Percentiles rank a stretch among this genome's conserved stretches.
Conservation (phyloP, 495 filamentous ascomycete species). For the Aspergillus coremiiformis region DNA sequence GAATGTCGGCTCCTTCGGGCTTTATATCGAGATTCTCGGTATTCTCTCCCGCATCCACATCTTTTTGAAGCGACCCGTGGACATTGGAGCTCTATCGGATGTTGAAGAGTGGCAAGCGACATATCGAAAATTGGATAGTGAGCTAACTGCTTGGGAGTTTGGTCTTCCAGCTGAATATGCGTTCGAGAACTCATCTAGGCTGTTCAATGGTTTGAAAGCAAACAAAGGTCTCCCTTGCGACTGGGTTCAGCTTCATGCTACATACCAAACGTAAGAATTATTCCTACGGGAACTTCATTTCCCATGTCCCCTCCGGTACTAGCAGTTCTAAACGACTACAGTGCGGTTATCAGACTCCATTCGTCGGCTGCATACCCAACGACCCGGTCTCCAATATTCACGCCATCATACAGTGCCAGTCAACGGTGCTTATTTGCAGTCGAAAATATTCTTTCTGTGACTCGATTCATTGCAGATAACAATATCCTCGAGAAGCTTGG, state of each 20-base stretch:
- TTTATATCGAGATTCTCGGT: conserved; percentile 79
- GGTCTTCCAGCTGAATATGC: conserved; percentile 73
- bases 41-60: conserved; percentile 79
- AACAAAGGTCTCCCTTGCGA: conserved; percentile 64
- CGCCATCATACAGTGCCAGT: conserved; percentile 71
- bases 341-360: conserved; percentile 79
- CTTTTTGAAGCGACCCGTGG: conserved; percentile 79
- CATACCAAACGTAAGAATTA: conserved; percentile 55
- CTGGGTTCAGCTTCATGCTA: conserved; percentile 86
- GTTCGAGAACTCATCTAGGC: conserved; percentile 58
- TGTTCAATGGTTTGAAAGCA: conserved; percentile 56
- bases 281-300: not conserved
- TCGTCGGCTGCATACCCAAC: conserved; percentile 91
- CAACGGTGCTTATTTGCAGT: conserved; percentile 76
- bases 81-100: conserved; percentile 74
- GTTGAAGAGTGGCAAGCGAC: conserved; percentile 83
- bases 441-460: conserved; percentile 72
- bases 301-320: not conserved
- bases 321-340: conserved; percentile 29
- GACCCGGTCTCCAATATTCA: conserved; percentile 76
- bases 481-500: conserved; percentile 72
- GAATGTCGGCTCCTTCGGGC: conserved; percentile 76
- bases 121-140: conserved; percentile 74
- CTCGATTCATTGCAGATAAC: conserved; percentile 64
- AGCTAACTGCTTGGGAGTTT: conserved; percentile 74